Evolutionary conservation across 345 rosid species (phyloP).

Genomic region (Citrus medica): DNA sequence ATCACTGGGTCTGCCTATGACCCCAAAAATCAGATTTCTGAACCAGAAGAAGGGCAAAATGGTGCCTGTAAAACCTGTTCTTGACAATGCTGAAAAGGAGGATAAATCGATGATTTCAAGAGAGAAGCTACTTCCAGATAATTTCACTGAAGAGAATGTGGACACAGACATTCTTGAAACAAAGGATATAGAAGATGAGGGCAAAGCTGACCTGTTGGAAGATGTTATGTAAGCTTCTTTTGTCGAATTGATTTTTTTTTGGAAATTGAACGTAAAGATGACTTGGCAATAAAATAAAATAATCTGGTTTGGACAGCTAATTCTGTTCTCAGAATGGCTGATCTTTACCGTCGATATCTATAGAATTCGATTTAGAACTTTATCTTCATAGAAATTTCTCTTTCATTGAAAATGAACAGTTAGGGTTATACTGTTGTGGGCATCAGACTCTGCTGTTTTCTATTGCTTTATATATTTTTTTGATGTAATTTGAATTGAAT

Average conservation of each 20-base stretch:
- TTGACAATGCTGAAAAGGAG: conserved; percentile 25
- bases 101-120: conserved; percentile 20
- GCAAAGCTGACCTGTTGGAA: conserved; percentile 28
- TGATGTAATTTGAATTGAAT: conserved; percentile 9
- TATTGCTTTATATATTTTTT: neutral
- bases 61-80: conserved; percentile 23
- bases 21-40: conserved; percentile 70
- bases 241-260: neutral
- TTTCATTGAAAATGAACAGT: neutral
- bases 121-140: conserved; percentile 33
- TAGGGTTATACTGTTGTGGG: neutral
- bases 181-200: conserved; percentile 33
- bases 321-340: neutral
- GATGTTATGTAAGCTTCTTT: conserved; percentile 48
- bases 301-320: neutral
- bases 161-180: conserved; percentile 32
- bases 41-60: conserved; percentile 45
- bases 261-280: neutral
- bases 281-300: neutral
- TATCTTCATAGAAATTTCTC: neutral
- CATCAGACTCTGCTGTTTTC: neutral
- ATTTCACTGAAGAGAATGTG: conserved; percentile 36
- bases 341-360: neutral
- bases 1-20: conserved; percentile 87
- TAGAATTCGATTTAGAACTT: neutral